These are phyloP conservation scores for Lithocarpus polystachyus DNA, from an alignment of 306 rosid genomes.

Conservation along the genomic window DNA sequence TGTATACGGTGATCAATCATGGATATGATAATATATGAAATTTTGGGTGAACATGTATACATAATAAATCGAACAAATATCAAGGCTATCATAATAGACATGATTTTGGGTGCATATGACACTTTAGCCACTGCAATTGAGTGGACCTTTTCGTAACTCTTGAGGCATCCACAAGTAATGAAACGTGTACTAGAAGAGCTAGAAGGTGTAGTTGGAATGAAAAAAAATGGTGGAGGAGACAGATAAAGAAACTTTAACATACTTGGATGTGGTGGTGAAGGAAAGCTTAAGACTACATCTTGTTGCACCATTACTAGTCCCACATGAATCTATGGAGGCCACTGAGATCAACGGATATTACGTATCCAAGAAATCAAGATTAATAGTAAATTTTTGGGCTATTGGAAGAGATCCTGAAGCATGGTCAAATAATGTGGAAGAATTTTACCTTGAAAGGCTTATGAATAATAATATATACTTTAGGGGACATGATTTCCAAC, in stretches of 20 bases:
- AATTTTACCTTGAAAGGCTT: slow-evolving; percentile 48
- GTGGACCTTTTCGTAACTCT: slow-evolving; percentile 44
- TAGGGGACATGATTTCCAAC: slow-evolving; percentile 24
- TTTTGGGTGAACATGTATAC: no score
- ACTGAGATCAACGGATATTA: slow-evolving; percentile 27
- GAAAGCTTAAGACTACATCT: no score
- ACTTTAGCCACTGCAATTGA: neutral
- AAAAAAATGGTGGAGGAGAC: no score
- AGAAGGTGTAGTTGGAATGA: no score
- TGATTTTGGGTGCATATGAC: neutral
- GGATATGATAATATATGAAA: no score
- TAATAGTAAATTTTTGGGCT: slow-evolving; percentile 35
- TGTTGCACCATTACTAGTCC: no score
- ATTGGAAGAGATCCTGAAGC: slow-evolving; percentile 36
- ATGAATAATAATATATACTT: slow-evolving; percentile 8
- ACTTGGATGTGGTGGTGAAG: no score
- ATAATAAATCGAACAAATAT: neutral
- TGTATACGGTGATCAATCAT: no score
- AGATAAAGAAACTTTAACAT: no score
- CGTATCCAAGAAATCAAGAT: slow-evolving; percentile 28
- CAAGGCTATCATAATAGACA: no score
- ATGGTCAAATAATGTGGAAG: slow-evolving; percentile 37
- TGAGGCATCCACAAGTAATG: slow-evolving; percentile 36
- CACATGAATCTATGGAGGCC: slow-evolving; percentile 32
- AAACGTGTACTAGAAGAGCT: slow-evolving; percentile 12